Base-by-base conservation (phyloP, 345 rosid species). In the Eutrema heterophyllum region DNA sequence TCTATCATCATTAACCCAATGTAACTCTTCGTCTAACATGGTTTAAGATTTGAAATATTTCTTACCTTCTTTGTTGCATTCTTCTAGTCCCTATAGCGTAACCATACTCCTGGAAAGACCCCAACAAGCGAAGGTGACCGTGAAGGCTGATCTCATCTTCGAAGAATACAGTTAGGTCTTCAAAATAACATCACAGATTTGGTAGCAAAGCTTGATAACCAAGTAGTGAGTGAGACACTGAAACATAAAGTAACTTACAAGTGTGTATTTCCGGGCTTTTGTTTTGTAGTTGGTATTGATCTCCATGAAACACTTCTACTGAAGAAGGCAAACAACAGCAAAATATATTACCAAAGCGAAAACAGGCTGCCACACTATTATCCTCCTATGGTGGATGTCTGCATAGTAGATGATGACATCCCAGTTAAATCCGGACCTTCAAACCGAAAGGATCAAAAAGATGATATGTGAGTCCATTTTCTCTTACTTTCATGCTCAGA, bases 91-190 rank as follows among this genome's bases (percentile, higher is more conserved):
- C 36, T 94, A 94, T 72, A 79, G 78, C 48, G 75, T 78, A 30
- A 77, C 82, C 64, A 70, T 91, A 71, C 79, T 88, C 61, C 14
- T 92, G 56, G 77, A 90, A 35, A 83, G 63, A 46, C 73, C 80
- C 27, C 78, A 63, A 54, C 82, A 70, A 55, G 82, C 80, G 70
- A 91, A 88, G 78, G 76, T 84, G 80, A 94, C 88, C 18, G 71
- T 91, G 36, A 91, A 85, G 80, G 97, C 97, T 51, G 90, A 89
- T 83, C 86, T 91, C 59, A 79, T 94, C 65, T 89, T 89, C 11
- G 97, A 91, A 80, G 97, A 94, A 73, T 82, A 88, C 89, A 82
- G 98, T 89, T 85, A 85, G 69, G 80, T 56, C 5, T 52, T 72
- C 9, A 45, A 10, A 59, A 30, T 60, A 27, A 5, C 72, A 16